These are phyloP conservation scores for Phytophthora megakarya DNA, from an alignment of 352 stramenopile genomes.

Conservation along the genomic window DNA sequence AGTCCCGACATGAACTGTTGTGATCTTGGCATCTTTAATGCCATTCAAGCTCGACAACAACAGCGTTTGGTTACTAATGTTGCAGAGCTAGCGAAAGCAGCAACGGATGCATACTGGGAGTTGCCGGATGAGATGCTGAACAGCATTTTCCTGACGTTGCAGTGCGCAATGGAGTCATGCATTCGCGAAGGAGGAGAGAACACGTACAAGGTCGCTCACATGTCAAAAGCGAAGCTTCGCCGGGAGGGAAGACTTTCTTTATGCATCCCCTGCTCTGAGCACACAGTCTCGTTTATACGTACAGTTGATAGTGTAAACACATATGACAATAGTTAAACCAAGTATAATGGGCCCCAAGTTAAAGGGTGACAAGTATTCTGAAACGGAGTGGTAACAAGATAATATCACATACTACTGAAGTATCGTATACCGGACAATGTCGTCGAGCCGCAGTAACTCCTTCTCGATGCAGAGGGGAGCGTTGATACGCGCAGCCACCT, in stretches of 20 bases:
- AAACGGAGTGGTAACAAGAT: no score
- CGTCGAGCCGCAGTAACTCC: no score
- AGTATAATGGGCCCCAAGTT: no score
- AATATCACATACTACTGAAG: no score
- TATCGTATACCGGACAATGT: no score
- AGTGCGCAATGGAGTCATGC: constrained; percentile 7
- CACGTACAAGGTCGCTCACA: not conserved
- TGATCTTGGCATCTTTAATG: not conserved
- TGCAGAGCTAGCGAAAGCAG: not conserved
- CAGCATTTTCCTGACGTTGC: constrained; percentile 5
- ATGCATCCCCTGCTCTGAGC: not conserved
- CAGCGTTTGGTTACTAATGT: not conserved
- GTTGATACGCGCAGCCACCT: no score
- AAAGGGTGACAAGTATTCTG: constrained; percentile 9
- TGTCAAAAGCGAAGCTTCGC: constrained; percentile 9
- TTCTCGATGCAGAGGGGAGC: no score
- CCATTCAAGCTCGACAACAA: not conserved
- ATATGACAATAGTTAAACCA: not conserved
- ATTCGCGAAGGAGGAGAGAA: not conserved
- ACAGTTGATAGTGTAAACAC: not conserved
- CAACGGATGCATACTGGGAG: no score
- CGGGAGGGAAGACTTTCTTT: constrained; percentile 17
- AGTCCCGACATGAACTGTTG: not conserved
- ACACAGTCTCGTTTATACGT: constrained; percentile 1
- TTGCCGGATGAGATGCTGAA: no score